Evolutionary conservation across 106 monocot species (phyloP).

Genomic region (Platanthera zijinensis): DNA sequence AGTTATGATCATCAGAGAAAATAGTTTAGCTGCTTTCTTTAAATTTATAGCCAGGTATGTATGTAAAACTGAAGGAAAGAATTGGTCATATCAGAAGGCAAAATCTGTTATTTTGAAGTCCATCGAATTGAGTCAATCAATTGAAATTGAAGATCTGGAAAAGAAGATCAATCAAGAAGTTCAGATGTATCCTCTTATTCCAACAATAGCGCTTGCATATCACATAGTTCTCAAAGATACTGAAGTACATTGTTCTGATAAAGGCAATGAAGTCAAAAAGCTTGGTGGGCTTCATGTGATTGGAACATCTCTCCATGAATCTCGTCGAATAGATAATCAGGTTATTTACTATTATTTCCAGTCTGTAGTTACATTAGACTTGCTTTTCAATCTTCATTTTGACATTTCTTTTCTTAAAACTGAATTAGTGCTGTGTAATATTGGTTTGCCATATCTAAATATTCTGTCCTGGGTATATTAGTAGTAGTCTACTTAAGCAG

Average conservation of each 20-base stretch:
- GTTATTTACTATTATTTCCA: constrained; percentile 21
- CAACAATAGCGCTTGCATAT: constrained; percentile 70
- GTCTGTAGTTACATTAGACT: neutral
- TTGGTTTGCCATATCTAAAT: neutral
- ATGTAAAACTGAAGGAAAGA: constrained; percentile 58
- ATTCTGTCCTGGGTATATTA: neutral
- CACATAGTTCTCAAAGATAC: constrained; percentile 68
- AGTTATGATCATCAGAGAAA: neutral
- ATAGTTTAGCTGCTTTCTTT: neutral
- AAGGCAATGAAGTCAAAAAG: constrained; percentile 82
- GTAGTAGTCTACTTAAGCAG: neutral
- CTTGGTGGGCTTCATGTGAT: constrained; percentile 98
- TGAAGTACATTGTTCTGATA: constrained; percentile 71
- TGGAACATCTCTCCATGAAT: constrained; percentile 97
- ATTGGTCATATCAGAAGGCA: constrained; percentile 66
- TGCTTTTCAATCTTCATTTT: neutral
- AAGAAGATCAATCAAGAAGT: constrained; percentile 43
- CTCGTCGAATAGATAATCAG: constrained; percentile 97
- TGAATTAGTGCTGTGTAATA: neutral
- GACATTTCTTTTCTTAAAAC: neutral
- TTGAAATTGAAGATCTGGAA: constrained; percentile 57
- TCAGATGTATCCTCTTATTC: constrained; percentile 54
- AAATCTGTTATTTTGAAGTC: constrained; percentile 68
- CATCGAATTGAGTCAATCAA: constrained; percentile 72
- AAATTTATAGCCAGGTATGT: constrained; percentile 61